Percentiles rank a stretch among this genome's conserved stretches.
Evolutionary conservation across 768 basidiomycete species (phyloP).

Genomic region (Mycena belliarum): DNA sequence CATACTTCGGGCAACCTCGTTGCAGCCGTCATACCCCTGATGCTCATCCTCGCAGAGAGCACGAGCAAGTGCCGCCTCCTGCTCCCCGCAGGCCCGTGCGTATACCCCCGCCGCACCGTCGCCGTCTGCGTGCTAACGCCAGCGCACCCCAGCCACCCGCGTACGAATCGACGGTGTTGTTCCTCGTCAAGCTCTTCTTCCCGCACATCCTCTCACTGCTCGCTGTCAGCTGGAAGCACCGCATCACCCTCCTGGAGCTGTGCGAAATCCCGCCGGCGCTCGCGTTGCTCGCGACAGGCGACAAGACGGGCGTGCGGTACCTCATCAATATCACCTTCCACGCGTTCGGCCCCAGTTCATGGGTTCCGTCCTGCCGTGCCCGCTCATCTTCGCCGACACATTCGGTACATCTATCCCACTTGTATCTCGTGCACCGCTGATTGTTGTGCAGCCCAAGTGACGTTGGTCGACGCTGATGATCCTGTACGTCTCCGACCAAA

Average conservation of each 20-base stretch:
- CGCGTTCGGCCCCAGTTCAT: not conserved
- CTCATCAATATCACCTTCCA: conserved; percentile 6
- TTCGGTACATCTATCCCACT: not conserved
- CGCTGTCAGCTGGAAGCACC: not conserved
- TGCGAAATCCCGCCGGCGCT: not conserved
- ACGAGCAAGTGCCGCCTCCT: conserved; percentile 4
- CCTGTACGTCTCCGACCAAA: conserved; percentile 14
- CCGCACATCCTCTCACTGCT: conserved; percentile 5
- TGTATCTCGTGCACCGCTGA: not conserved
- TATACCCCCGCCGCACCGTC: not conserved
- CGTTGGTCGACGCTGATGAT: conserved; percentile 12
- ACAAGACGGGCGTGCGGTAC: conserved; percentile 1
- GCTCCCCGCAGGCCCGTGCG: not conserved
- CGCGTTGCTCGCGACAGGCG: not conserved
- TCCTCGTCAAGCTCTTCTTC: conserved; percentile 11
- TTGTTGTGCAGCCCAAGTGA: conserved; percentile 4
- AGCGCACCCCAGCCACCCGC: conserved; percentile 5
- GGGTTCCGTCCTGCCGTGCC: conserved; percentile 1
- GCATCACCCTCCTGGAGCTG: conserved; percentile 5
- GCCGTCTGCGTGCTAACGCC: not conserved
- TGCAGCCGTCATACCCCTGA: too few relatives aligned
- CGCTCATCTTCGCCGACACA: not conserved
- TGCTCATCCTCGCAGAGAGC: conserved; percentile 2
- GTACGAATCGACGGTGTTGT: conserved; percentile 11
- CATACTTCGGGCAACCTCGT: not conserved